A percentile compares a stretch with the other conserved stretches of the same genome.
Evolutionary conservation across 495 filamentous ascomycete species (phyloP).

Genomic region (Oidiodendron maius): DNA sequence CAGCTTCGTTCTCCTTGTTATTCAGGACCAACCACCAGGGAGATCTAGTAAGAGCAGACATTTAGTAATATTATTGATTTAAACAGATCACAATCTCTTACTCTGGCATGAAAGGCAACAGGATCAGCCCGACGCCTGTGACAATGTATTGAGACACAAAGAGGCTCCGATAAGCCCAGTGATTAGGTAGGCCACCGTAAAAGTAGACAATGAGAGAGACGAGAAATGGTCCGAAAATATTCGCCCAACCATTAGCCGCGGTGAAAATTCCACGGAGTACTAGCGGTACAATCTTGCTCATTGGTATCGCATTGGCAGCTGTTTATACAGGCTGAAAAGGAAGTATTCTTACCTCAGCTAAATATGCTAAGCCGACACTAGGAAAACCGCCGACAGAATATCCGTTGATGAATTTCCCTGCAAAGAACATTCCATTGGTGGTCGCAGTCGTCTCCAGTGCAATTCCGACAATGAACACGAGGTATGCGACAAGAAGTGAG

Average conservation of each 20-base stretch:
- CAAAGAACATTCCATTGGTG: conserved; percentile 26
- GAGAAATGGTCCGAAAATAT: conserved; percentile 25
- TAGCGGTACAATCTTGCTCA: conserved; percentile 20
- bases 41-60: conserved; percentile 3
- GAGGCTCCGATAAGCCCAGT: conserved; percentile 29
- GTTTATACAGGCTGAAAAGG: background rate
- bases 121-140: conserved; percentile 16
- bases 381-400: conserved; percentile 23
- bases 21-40: conserved; percentile 23
- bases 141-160: conserved; percentile 27
- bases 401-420: conserved; percentile 29
- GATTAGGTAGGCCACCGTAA: conserved; percentile 16
- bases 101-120: conserved; percentile 20
- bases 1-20: conserved; percentile 29
- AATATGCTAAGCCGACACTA: conserved; percentile 23
- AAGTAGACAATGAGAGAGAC: conserved; percentile 26
- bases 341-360: conserved; percentile 21
- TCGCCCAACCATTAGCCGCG: conserved; percentile 20
- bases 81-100: background rate
- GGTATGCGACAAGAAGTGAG: conserved; percentile 9
- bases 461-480: conserved; percentile 23
- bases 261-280: conserved; percentile 26
- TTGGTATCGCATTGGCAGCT: too few relatives aligned
- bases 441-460: conserved; percentile 25
- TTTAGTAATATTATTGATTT: too few relatives aligned